These are phyloP conservation scores for Umbelopsis ramanniana DNA, from an alignment of 192 early-diverging fungal species.

Conservation along the genomic window DNA sequence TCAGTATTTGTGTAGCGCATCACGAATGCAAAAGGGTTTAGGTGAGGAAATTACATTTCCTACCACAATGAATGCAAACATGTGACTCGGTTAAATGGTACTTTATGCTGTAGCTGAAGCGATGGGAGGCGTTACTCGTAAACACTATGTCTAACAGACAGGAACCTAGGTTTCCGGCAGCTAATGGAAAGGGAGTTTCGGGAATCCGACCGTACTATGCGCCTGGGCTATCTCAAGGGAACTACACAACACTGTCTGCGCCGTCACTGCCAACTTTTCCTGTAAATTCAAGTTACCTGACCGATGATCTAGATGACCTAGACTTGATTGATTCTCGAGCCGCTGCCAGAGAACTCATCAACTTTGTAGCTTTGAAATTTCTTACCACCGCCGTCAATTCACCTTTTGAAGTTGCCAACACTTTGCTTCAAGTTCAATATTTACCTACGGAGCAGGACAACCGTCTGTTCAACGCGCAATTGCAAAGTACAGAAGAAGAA, in stretches of 20 bases:
- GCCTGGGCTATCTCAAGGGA: slow-evolving; percentile 27
- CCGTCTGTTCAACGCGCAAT: neutral
- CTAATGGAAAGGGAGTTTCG: slow-evolving; percentile 28
- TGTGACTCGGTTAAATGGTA: too few relatives aligned
- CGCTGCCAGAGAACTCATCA: slow-evolving; percentile 60
- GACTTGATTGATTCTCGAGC: slow-evolving; percentile 49
- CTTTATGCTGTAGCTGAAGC: too few relatives aligned
- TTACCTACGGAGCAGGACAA: slow-evolving; percentile 61
- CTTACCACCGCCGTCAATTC: slow-evolving; percentile 59
- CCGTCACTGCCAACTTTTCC: neutral
- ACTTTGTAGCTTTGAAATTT: slow-evolving; percentile 66
- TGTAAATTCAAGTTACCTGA: neutral
- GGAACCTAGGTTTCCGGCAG: slow-evolving; percentile 29
- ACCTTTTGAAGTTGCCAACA: slow-evolving; percentile 71
- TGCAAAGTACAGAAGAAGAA: slow-evolving; percentile 21
- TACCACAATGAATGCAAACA: too few relatives aligned
- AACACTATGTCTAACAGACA: slow-evolving; percentile 3
- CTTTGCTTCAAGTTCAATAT: slow-evolving; percentile 79
- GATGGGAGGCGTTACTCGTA: too few relatives aligned
- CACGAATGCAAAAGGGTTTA: too few relatives aligned
- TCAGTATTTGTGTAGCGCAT: too few relatives aligned
- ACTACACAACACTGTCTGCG: slow-evolving; percentile 31
- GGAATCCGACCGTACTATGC: slow-evolving; percentile 41
- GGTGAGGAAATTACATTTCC: too few relatives aligned
- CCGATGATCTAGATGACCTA: slow-evolving; percentile 40